A percentile compares a stretch with the other conserved stretches of the same genome.
phyloP scores from a whole-genome alignment of 306 rosid genomes.

The Rubus idaeus region DNA sequence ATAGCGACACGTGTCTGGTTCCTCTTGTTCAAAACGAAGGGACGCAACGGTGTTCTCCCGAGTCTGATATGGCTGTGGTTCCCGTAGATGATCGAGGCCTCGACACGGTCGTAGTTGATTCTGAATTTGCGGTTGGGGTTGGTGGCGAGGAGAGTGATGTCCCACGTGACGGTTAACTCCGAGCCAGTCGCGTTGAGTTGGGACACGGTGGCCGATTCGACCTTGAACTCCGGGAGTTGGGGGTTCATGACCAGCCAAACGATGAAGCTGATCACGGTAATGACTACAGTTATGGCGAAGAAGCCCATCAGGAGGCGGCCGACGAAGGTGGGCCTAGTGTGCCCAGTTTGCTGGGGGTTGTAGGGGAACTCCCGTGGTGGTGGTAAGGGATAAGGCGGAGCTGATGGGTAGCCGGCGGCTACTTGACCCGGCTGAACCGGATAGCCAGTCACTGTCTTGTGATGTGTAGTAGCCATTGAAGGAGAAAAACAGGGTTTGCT shows the following conservation, averaged over 20 bases:
- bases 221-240: constrained; percentile 20
- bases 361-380: constrained; percentile 9
- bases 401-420: constrained; percentile 27
- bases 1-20: constrained; percentile 17
- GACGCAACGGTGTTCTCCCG: constrained; percentile 4
- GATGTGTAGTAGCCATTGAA: constrained; percentile 15
- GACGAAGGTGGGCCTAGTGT: neutral
- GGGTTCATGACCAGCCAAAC: constrained; percentile 21
- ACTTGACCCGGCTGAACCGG: constrained; percentile 18
- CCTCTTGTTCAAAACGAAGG: constrained; percentile 6
- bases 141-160: constrained; percentile 20
- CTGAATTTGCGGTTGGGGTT: constrained; percentile 26
- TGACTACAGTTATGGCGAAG: neutral
- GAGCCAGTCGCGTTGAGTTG: constrained; percentile 16
- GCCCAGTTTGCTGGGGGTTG: constrained; percentile 3
- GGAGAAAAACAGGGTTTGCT: neutral
- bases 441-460: constrained; percentile 30
- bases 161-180: constrained; percentile 27
- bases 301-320: constrained; percentile 1
- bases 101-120: constrained; percentile 18
- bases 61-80: neutral
- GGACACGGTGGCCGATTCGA: constrained; percentile 30
- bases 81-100: constrained; percentile 12
- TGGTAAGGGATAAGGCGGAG: neutral
- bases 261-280: constrained; percentile 11